These are phyloP conservation scores for Colletotrichum orbiculare DNA, from an alignment of 2,329 filamentous ascomycete species.

Conservation along the genomic window DNA sequence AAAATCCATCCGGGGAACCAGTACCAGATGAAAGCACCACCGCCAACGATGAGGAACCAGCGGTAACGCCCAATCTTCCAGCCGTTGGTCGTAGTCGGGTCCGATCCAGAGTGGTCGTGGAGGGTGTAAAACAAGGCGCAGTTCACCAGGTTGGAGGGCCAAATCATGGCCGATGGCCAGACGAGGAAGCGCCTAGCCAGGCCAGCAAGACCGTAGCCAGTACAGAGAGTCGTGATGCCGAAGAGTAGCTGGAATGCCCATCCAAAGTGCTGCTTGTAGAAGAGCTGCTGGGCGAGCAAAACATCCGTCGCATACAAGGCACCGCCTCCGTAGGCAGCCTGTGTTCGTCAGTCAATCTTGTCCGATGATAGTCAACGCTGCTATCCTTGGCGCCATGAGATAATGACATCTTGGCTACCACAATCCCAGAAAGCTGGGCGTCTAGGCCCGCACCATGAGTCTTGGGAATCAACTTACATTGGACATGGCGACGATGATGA, in stretches of 20 bases:
- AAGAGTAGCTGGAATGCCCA: constrained; percentile 71
- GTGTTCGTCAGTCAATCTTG: constrained; percentile 36
- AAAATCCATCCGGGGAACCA: constrained; percentile 73
- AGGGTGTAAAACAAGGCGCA: constrained; percentile 72
- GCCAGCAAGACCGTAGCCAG: constrained; percentile 73
- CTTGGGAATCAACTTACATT: constrained; percentile 57
- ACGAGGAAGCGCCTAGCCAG: constrained; percentile 69
- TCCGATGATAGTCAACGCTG: background rate
- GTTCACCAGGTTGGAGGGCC: constrained; percentile 71
- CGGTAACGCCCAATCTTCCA: constrained; percentile 69
- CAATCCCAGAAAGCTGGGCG: constrained; percentile 1
- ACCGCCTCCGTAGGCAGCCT: constrained; percentile 68
- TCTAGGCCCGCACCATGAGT: background rate
- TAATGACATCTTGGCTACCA: constrained; percentile 12
- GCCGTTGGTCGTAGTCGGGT: constrained; percentile 63
- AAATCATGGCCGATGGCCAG: constrained; percentile 72
- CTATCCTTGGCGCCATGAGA: background rate
- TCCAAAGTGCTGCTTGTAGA: constrained; percentile 63
- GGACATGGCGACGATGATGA: constrained; percentile 72
- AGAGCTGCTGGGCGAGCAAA: constrained; percentile 55
- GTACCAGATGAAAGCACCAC: constrained; percentile 66
- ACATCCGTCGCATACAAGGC: constrained; percentile 59
- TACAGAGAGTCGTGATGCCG: constrained; percentile 69
- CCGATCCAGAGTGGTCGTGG: constrained; percentile 67
- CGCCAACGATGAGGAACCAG: constrained; percentile 65